Base-by-base conservation (phyloP, 2,329 filamentous ascomycete species). In the Setomelanomma holmii region DNA sequence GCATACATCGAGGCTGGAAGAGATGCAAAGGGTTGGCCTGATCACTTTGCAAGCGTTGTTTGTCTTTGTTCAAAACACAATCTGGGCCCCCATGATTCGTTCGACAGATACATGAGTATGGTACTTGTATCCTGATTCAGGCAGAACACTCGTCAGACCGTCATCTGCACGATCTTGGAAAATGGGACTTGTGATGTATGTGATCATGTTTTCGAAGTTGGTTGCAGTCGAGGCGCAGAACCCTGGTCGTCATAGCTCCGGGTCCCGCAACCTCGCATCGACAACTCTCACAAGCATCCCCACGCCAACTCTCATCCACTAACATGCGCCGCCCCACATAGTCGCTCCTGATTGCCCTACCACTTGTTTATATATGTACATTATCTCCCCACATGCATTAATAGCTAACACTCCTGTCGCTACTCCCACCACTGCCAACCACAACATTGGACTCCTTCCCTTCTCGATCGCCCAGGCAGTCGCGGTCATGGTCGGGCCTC, bases 401-500 rank as follows among this genome's bases (percentile, higher is more conserved):
- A 30, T 30, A 30, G 7, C n/a, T 40, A 27, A n/a, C n/a, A 33
- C 34, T 33, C 8, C 24, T 38, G 16, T 22, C 20, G 20, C 38
- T 10, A 22, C 11, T 14, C 24, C 16, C 16, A 10, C 17, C 4
- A 44, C 19, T 19, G 10, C 30, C 41, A 23, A 43, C n/a, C 2
- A 17, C 24, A 10, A 24, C 42, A 14, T 23, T 36, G 42, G 19
- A 30, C 5, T 45, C 12, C 34, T n/a, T 36, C 12, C 34, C 4
- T 4, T 36, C 14, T 16, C 14, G 41, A 17, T 43, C 51, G 52
- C 41, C 24, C 22, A 47, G 57, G 60, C 55, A 61, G 60, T 53
- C 59, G 63, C 68, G 36, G 64, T 61, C 58, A 76, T 86, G 84
- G 81, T 83, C 49, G 82, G 76, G 45, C 77, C 79, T 53, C 79